A percentile compares a stretch with the other conserved stretches of the same genome.
These are phyloP conservation scores for Sphagnum magellanicum DNA, from an alignment of 228 moss, liverwort and hornwort genomes.

Conservation along the genomic window DNA sequence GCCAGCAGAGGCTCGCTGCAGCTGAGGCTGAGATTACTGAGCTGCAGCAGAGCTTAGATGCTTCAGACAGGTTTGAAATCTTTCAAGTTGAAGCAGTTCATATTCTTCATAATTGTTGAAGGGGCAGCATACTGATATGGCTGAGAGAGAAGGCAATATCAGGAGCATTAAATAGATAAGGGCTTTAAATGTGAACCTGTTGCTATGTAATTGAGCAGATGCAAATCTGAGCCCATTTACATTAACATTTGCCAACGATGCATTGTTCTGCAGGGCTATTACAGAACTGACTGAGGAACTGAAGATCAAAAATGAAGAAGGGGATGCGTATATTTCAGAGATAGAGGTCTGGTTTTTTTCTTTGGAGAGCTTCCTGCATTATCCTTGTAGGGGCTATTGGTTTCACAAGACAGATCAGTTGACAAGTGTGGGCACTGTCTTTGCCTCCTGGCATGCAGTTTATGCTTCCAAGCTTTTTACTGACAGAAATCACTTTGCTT, in stretches of 20 bases:
- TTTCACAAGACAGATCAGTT: no score
- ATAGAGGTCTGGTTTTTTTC: conserved; percentile 48
- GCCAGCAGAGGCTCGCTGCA: conserved; percentile 54
- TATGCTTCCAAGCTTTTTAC: neutral
- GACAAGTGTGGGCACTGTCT: no score
- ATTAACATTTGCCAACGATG: no score
- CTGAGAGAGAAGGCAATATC: no score
- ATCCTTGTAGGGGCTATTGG: no score
- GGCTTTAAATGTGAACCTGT: no score
- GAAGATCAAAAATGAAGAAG: conserved; percentile 88
- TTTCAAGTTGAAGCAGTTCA: neutral
- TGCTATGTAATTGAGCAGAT: no score
- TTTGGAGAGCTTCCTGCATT: neutral
- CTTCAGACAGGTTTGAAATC: conserved; percentile 34
- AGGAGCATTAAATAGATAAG: no score
- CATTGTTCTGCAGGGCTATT: conserved; percentile 51
- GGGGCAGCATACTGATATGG: no score
- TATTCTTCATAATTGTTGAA: no score
- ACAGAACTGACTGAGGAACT: conserved; percentile 68
- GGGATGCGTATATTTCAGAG: conserved; percentile 83
- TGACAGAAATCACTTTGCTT: neutral
- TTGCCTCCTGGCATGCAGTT: neutral
- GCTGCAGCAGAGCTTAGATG: conserved; percentile 42
- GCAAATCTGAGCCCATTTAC: no score
- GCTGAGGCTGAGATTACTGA: conserved; percentile 64